A percentile compares a stretch with the other conserved stretches of the same genome.
Evolutionary conservation across 352 stramenopile genomes (phyloP).

Genomic region (Phytophthora pistaciae): DNA sequence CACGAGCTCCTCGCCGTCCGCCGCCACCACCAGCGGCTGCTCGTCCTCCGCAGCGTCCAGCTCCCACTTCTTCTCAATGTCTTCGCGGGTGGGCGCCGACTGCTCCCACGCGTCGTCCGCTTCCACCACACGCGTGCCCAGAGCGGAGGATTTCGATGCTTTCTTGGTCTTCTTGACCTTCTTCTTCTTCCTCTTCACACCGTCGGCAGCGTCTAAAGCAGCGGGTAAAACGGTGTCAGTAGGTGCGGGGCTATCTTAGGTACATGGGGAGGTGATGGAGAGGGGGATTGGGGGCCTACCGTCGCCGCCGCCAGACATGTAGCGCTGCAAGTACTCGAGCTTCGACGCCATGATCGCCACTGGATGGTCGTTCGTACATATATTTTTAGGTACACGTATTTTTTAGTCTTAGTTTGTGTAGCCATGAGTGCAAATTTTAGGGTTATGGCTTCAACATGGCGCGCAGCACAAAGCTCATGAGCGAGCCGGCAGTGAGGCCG

Average conservation of each 20-base stretch:
- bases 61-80: slow-evolving; percentile 75
- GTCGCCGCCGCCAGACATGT: slow-evolving; percentile 52
- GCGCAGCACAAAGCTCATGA: slow-evolving; percentile 81
- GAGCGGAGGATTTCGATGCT: slow-evolving; percentile 23
- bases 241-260: slow-evolving; percentile 12
- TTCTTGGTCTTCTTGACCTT: slow-evolving; percentile 75
- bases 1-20: slow-evolving; percentile 54
- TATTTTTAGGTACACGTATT: slow-evolving; percentile 12
- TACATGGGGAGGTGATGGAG: not conserved
- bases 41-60: slow-evolving; percentile 59
- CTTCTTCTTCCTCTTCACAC: slow-evolving; percentile 72
- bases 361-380: not conserved
- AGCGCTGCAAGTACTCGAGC: slow-evolving; percentile 84
- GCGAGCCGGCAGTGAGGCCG: slow-evolving; percentile 71
- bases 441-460: slow-evolving; percentile 79
- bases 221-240: not conserved
- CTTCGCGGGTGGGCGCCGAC: slow-evolving; percentile 50
- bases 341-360: slow-evolving; percentile 62
- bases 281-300: slow-evolving; percentile 28
- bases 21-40: slow-evolving; percentile 46
- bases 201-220: slow-evolving; percentile 26
- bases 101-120: slow-evolving; percentile 66
- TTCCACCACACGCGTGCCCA: slow-evolving; percentile 62
- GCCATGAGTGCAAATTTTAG: slow-evolving; percentile 3
- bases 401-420: slow-evolving; percentile 6